These are phyloP conservation scores for Geranium incanum DNA, from an alignment of 441 rosid species.

Conservation along the genomic window DNA sequence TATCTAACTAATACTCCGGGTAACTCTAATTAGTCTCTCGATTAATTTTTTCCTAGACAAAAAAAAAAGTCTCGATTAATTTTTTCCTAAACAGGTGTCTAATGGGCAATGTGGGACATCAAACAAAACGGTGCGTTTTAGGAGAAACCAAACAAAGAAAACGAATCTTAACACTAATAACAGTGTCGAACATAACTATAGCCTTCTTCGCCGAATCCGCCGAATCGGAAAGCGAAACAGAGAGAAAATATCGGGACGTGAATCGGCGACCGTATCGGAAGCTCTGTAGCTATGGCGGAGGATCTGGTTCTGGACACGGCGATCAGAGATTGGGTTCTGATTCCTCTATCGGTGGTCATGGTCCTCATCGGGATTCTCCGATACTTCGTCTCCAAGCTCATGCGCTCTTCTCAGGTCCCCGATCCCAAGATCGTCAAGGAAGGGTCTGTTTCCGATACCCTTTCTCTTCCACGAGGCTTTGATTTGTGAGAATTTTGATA, in stretches of 20 bases:
- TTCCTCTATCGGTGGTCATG: conserved; percentile 86
- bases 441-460: conserved; percentile 40
- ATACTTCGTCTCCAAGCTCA: conserved; percentile 73
- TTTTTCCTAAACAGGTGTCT: too few species aligned
- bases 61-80: too few species aligned
- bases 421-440: conserved; percentile 77
- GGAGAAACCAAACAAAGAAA: background rate
- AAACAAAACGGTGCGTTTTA: background rate
- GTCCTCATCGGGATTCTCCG: conserved; percentile 86
- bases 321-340: conserved; percentile 95
- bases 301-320: conserved; percentile 91
- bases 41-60: too few species aligned
- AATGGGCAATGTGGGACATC: too few species aligned
- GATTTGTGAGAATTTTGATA: conserved; percentile 3
- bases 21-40: too few species aligned
- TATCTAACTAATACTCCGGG: too few species aligned
- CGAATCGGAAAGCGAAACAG: background rate
- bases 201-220: background rate
- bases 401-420: conserved; percentile 67
- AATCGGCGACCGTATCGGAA: background rate
- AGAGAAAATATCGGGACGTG: background rate
- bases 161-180: background rate
- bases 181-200: background rate
- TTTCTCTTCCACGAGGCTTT: background rate
- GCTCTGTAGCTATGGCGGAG: conserved; percentile 59